These are phyloP conservation scores for Pseudopithomyces maydicus DNA, from an alignment of 2,329 filamentous ascomycete genomes.

Conservation along the genomic window DNA sequence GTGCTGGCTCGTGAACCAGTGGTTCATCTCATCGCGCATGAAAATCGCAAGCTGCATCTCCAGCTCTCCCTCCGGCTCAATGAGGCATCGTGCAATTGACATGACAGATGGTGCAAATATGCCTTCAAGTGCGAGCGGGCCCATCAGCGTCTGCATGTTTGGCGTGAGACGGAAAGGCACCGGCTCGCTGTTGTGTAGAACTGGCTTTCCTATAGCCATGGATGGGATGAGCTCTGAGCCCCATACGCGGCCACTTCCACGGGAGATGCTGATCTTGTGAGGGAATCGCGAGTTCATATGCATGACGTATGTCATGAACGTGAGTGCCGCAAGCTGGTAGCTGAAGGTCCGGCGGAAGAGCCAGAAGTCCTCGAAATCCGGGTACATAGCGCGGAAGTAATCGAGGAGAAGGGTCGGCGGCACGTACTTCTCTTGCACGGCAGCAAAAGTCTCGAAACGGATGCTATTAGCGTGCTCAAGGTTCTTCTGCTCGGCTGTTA, in stretches of 20 bases:
- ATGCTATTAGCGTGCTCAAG: constrained; percentile 73
- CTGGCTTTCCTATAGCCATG: constrained; percentile 81
- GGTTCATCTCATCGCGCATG: constrained; percentile 96
- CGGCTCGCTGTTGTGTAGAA: constrained; percentile 93
- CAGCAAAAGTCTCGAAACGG: constrained; percentile 87
- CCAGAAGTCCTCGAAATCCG: constrained; percentile 94
- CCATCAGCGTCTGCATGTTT: constrained; percentile 95
- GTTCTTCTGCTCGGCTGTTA: constrained; percentile 59
- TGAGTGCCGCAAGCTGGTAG: constrained; percentile 91
- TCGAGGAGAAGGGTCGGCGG: constrained; percentile 80
- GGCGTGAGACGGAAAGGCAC: constrained; percentile 97
- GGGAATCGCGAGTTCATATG: constrained; percentile 97
- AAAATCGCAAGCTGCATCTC: constrained; percentile 94
- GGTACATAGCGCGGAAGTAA: constrained; percentile 88
- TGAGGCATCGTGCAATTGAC: constrained; percentile 93
- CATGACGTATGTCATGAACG: constrained; percentile 98
- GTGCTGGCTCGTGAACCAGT: constrained; percentile 88
- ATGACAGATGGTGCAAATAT: constrained; percentile 95
- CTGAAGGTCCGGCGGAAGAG: constrained; percentile 96
- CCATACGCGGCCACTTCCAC: constrained; percentile 91
- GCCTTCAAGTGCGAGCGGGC: constrained; percentile 91
- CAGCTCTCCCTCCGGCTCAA: constrained; percentile 80
- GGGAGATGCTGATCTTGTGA: constrained; percentile 91
- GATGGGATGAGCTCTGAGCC: constrained; percentile 90
- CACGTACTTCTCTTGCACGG: constrained; percentile 93